Conservation (phyloP, 192 early-diverging fungal genomes). For the Entomortierella chlamydospora region DNA sequence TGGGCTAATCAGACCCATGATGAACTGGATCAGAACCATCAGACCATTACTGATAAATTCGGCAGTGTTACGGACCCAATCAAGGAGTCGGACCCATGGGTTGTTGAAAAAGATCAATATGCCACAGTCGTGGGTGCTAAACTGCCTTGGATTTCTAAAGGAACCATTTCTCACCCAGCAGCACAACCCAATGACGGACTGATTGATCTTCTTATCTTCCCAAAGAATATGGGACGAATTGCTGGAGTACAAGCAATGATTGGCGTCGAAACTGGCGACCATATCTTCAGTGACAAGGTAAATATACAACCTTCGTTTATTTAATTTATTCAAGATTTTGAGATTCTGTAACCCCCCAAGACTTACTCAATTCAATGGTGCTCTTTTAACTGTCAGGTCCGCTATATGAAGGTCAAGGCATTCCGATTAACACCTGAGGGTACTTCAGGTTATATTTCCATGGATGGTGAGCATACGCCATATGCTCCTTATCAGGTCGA, state of each 20-base stretch:
- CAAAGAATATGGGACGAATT: conserved; percentile 35
- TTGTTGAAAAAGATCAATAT: conserved; percentile 55
- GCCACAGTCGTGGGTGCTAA: conserved; percentile 61
- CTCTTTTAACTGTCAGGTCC: conserved; percentile 47
- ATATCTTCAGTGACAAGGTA: conserved; percentile 61
- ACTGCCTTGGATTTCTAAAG: conserved; percentile 60
- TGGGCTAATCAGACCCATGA: conserved; percentile 41
- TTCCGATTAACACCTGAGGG: conserved; percentile 62
- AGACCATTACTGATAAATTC: conserved; percentile 40
- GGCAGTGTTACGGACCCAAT: conserved; percentile 39
- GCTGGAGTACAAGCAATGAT: conserved; percentile 53
- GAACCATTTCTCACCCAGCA: conserved; percentile 59
- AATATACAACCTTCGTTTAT: too few species aligned
- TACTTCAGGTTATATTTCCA: conserved; percentile 56
- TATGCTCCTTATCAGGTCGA: conserved; percentile 67
- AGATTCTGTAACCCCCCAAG: too few species aligned
- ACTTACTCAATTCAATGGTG: not conserved
- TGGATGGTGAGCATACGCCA: conserved; percentile 69
- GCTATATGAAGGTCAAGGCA: conserved; percentile 69
- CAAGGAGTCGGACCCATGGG: conserved; percentile 58
- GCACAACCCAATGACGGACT: conserved; percentile 66
- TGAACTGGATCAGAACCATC: conserved; percentile 25
- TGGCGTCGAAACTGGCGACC: conserved; percentile 59
- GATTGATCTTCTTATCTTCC: conserved; percentile 60
- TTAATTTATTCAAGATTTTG: too few species aligned